Evolutionary conservation across 1,284 basidiomycete genomes (phyloP).

Genomic region (Pascua sp.): DNA sequence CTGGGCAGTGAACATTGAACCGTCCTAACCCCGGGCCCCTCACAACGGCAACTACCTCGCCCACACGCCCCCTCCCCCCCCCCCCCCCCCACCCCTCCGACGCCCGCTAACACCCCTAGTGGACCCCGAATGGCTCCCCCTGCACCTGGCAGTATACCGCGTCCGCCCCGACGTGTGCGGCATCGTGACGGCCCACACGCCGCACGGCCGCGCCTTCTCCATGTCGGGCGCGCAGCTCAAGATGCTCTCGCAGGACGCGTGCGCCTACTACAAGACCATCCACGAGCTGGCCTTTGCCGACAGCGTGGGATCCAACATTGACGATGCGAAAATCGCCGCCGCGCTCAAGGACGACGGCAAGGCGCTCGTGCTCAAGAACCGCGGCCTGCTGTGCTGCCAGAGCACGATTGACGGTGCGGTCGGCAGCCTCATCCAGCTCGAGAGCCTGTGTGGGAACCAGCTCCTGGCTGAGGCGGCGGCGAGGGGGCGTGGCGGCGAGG

Average conservation of each 20-base stretch:
- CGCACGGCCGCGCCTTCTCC: constrained; percentile 22
- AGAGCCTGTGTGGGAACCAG: constrained; percentile 26
- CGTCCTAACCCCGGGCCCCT: too few relatives aligned
- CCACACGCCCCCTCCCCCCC: too few relatives aligned
- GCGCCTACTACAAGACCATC: constrained; percentile 22
- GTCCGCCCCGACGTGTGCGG: constrained; percentile 23
- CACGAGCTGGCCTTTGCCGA: constrained; percentile 18
- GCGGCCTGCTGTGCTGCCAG: constrained; percentile 23
- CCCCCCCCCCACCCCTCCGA: too few relatives aligned
- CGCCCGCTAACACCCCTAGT: constrained; percentile 9
- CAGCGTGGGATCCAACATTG: background rate
- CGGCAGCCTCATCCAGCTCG: constrained; percentile 25
- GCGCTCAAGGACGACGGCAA: constrained; percentile 15
- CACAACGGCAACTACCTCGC: too few relatives aligned
- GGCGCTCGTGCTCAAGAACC: constrained; percentile 23
- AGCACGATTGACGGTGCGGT: constrained; percentile 28
- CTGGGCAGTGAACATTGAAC: too few relatives aligned
- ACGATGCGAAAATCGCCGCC: constrained; percentile 7
- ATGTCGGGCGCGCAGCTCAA: constrained; percentile 15
- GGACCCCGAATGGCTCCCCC: constrained; percentile 17
- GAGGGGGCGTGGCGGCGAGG: constrained; percentile 21
- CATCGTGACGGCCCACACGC: constrained; percentile 23
- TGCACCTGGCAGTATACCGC: constrained; percentile 27
- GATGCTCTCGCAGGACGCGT: constrained; percentile 33
- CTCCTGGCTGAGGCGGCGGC: constrained; percentile 25